These are phyloP conservation scores for Hortaea werneckii DNA, from an alignment of 2,329 filamentous ascomycete species.

Conservation along the genomic window DNA sequence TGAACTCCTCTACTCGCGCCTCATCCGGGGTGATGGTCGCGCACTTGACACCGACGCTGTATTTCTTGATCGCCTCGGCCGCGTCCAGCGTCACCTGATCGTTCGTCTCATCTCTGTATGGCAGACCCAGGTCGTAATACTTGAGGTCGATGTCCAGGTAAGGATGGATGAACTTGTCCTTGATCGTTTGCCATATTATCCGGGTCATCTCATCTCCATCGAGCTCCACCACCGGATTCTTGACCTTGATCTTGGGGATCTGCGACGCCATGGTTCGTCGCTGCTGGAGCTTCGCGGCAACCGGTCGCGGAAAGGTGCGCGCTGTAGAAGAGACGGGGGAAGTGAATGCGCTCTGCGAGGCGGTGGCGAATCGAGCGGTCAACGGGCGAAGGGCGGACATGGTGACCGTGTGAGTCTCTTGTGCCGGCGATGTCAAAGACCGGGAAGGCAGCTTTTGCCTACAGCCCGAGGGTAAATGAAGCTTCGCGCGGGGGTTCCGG, in stretches of 20 bases:
- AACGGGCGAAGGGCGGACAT: constrained; percentile 17
- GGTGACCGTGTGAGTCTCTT: not conserved
- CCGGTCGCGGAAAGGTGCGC: constrained; percentile 20
- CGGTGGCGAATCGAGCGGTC: constrained; percentile 6
- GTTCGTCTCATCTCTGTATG: constrained; percentile 91
- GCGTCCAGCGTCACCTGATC: constrained; percentile 93
- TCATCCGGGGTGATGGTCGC: constrained; percentile 98
- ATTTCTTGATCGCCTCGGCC: constrained; percentile 97
- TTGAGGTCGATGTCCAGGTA: constrained; percentile 97
- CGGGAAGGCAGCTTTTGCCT: no score
- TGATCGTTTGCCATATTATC: constrained; percentile 98
- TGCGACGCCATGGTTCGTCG: constrained; percentile 28
- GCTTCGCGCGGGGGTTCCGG: no score
- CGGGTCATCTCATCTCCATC: constrained; percentile 94
- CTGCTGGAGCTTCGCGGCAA: constrained; percentile 24
- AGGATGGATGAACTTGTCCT: constrained; percentile 95
- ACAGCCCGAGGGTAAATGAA: no score
- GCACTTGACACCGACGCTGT: constrained; percentile 97
- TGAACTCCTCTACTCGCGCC: constrained; percentile 92
- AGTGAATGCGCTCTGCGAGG: constrained; percentile 6
- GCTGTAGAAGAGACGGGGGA: constrained; percentile 10
- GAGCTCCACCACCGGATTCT: constrained; percentile 96
- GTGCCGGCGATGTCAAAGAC: no score
- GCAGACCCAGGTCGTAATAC: constrained; percentile 53
- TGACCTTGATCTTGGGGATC: constrained; percentile 90